Percentiles rank a stretch among this genome's conserved stretches.
Conservation (phyloP, 352 stramenopile species). For the Phytophthora macrochlamydospora region DNA sequence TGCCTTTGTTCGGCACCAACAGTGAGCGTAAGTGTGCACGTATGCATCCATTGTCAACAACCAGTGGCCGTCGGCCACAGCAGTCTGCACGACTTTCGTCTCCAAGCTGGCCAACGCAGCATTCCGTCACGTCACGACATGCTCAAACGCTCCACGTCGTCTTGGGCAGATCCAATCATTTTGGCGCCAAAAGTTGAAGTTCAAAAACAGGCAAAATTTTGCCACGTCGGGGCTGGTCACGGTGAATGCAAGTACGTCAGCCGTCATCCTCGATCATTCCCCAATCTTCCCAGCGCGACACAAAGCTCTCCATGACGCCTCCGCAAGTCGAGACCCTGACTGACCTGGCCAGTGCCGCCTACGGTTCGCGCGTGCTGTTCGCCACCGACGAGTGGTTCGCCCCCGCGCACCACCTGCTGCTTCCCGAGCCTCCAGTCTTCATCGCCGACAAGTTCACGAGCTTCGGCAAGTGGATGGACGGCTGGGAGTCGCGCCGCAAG, state of each 20-base stretch:
- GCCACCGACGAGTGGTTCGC: conserved; percentile 95
- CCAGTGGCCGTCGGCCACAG: too few species aligned
- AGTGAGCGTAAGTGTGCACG: too few species aligned
- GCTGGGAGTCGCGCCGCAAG: conserved; percentile 95
- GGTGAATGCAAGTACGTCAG: conserved; percentile 2
- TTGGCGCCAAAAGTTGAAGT: conserved; percentile 3
- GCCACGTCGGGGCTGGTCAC: background rate
- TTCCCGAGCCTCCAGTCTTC: conserved; percentile 80
- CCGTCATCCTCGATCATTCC: conserved; percentile 11
- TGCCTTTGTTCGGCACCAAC: too few species aligned
- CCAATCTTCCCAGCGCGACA: conserved; percentile 7
- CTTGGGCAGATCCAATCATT: background rate
- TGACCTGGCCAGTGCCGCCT: conserved; percentile 63
- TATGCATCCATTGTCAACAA: too few species aligned
- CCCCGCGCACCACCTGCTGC: conserved; percentile 83
- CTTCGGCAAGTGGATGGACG: conserved; percentile 96
- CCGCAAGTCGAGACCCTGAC: conserved; percentile 45
- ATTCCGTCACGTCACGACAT: background rate
- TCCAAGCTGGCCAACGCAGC: background rate
- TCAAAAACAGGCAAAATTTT: background rate
- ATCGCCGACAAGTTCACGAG: conserved; percentile 91
- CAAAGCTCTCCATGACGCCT: conserved; percentile 4
- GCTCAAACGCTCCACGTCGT: background rate
- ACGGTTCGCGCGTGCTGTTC: conserved; percentile 84
- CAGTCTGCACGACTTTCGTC: background rate